Evolutionary conservation across 305 asterid genomes (phyloP), one percentile per base, ranked within the genome.

Genomic region (Fraxinus greggii): DNA sequence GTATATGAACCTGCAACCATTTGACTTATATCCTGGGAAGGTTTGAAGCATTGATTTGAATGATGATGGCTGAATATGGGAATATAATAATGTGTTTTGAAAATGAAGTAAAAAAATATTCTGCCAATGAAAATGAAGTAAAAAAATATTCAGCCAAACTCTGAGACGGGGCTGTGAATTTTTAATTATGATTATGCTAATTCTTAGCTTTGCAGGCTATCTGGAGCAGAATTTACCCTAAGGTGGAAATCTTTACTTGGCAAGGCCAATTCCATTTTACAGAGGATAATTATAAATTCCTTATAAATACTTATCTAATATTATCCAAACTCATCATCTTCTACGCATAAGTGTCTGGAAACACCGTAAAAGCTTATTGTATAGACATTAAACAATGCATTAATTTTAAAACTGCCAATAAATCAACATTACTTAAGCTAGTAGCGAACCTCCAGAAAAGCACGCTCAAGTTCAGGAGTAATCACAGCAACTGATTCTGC

Each of bases 401-500:
- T 51, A 23, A 40, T 70, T 70, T 61, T 38, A 80, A 80, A 79
- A 24, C 67, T 76, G 65, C 15, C 73, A 79, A 28, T 38, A 72
- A 32, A 85, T 75, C 35, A 76, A 51, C 48, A 84, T 67, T 13
- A 79, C 75, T 72, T 72, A 78, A 83, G 79, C 80, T 78, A 79
- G 82, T 83, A 80, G 72, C 90, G 70, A 86, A 96, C 99, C 99
- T 96, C 91, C 75, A 88, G 86, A 89, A 96, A 96, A 61, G 97
- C 96, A 84, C 85, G 88, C 89, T 88, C 78, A 79, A 92, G 95
- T 82, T 90, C 96, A 56, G 93, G 89, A 85, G 98, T 92, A 70
- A 96, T 81, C 76, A 75, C 28, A 65, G 97, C 95, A 84, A 93
- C 87, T 75, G 97, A 91, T 79, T 96, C 92, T 45, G 99, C 99